Base-by-base conservation (phyloP, 2,329 filamentous ascomycete species). In the Epichloe scottii region DNA sequence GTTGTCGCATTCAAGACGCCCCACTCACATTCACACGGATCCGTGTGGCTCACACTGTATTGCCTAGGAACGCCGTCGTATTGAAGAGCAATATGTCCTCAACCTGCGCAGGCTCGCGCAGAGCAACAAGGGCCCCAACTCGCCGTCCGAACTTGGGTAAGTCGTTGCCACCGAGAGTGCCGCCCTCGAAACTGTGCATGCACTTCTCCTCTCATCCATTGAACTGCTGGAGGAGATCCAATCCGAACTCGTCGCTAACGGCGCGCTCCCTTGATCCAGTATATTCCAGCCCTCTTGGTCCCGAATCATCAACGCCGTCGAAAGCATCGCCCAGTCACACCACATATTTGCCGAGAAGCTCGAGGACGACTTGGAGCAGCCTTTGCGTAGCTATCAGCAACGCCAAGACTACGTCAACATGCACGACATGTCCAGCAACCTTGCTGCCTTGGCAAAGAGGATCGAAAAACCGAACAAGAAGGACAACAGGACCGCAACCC, bases 241-340 rank as follows among this genome's bases (percentile, higher is more conserved):
- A 17, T 26, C 17, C 15, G 5, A 39, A 39, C 12, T n/a, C 15
- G 3, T n/a, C 19, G 62, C 56, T 49, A 34, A 50, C 48, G n/a
- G 5, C 35, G 46, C 43, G 15, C 42, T 23, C 34, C 17, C 14
- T 50, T 66, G 14, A 10, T 41, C 7, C 42, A 97, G 93, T 56
- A 82, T 95, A 58, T 97, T 98, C 66, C 84, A 90, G 58, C 74
- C 81, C 51, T 88, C 93, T 63, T 98, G 93, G 93, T 84, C 87
- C 65, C 88, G 85, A 65, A 86, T 98, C 57, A 74, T 94, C 55
- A 79, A 80, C 59, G 84, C 89, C 42, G 84, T 87, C 62, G 87
- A 93, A 58, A 76, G 82, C 54, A 79, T 94, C 56, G 91, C 93
- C 53, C 78, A 84, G 55, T 89, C 90, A 30, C 93, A 98, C 69